Conservation (phyloP, 805 yeast species). For the Pichia rugopelliculosa region DNA sequence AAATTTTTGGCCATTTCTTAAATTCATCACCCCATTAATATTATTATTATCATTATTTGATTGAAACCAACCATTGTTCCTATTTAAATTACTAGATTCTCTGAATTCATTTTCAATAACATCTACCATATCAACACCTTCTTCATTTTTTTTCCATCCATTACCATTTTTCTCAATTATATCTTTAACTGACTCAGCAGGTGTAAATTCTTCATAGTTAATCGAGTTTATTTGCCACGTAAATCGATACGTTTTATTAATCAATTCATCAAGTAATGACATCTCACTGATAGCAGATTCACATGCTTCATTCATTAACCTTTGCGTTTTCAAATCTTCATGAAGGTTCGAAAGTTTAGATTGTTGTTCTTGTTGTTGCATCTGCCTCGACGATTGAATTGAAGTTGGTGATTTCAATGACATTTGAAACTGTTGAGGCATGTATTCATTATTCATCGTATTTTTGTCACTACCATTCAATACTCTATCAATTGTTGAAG, state of each 20-base stretch:
- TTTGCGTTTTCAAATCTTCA: conserved; percentile 2
- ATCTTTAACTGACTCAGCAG: conserved; percentile 67
- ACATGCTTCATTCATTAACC: conserved; percentile 11
- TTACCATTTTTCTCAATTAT: conserved; percentile 59
- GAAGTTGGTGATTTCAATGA: not conserved
- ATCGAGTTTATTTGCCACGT: conserved; percentile 24
- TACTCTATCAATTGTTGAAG: not conserved
- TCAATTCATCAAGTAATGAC: conserved; percentile 16
- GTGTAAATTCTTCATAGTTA: conserved; percentile 42
- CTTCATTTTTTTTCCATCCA: conserved; percentile 53
- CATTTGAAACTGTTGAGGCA: not conserved
- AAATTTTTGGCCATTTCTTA: not conserved
- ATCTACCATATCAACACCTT: conserved; percentile 36
- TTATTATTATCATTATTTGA: not conserved
- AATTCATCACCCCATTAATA: not conserved
- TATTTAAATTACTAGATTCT: conserved; percentile 1
- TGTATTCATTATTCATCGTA: not conserved
- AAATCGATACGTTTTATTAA: conserved; percentile 26
- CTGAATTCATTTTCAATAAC: conserved; percentile 20
- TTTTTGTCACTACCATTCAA: not conserved
- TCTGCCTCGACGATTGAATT: not conserved
- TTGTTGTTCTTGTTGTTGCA: not conserved
- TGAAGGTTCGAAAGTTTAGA: not conserved
- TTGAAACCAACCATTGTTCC: not conserved
- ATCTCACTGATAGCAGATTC: conserved; percentile 5